phyloP scores from a whole-genome alignment of 768 basidiomycete genomes.

The Lactarius trivialis region DNA sequence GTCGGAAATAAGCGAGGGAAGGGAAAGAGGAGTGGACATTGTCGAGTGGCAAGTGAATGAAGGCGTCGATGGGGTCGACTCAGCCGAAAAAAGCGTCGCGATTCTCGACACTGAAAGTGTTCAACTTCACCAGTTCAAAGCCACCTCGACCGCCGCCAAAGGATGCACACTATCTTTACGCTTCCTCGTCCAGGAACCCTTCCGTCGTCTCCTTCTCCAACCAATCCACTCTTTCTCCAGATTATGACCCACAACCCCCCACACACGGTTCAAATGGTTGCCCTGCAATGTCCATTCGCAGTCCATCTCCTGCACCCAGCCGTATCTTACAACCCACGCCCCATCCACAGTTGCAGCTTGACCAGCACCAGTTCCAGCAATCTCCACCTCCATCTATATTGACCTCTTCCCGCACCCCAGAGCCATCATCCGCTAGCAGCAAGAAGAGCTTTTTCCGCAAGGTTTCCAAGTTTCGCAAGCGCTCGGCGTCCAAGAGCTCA shows the following conservation, averaged over 20 bases:
- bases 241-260: slow-evolving; percentile 5
- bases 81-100: slow-evolving; percentile 10
- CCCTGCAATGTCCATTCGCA: neutral
- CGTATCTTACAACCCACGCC: neutral
- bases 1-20: neutral
- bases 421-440: neutral
- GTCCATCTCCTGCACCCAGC: slow-evolving; percentile 17
- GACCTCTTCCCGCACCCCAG: neutral
- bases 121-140: slow-evolving; percentile 16
- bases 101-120: slow-evolving; percentile 23
- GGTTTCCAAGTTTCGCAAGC: slow-evolving; percentile 16
- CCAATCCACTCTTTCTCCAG: slow-evolving; percentile 11
- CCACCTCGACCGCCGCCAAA: slow-evolving; percentile 21
- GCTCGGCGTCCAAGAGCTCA: slow-evolving; percentile 15
- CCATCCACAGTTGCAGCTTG: neutral
- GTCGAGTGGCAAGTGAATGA: too few relatives aligned
- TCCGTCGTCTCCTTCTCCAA: slow-evolving; percentile 18
- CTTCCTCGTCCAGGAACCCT: neutral
- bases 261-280: neutral
- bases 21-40: too few relatives aligned
- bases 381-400: neutral
- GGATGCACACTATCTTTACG: slow-evolving; percentile 17
- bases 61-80: slow-evolving; percentile 14
- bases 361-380: neutral
- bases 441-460: slow-evolving; percentile 20